These are phyloP conservation scores for Pezicula rhizophila DNA, from an alignment of 2,329 filamentous ascomycete species.

Conservation along the genomic window DNA sequence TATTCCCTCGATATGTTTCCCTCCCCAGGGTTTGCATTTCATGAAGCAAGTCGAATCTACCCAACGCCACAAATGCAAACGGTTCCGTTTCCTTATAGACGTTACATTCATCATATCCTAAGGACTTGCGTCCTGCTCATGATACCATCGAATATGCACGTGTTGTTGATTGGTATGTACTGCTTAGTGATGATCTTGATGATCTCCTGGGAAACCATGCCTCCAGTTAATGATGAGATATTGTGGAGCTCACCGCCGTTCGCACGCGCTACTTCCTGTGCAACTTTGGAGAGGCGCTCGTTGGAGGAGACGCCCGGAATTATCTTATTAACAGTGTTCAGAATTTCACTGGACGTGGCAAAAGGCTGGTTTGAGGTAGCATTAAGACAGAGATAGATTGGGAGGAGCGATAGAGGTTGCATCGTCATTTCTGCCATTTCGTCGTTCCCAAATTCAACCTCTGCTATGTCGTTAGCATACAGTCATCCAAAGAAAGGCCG, in stretches of 20 bases:
- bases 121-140: slow-evolving; percentile 26
- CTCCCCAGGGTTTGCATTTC: too few species aligned
- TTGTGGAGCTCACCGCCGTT: slow-evolving; percentile 88
- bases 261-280: slow-evolving; percentile 67
- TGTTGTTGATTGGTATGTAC: slow-evolving; percentile 66
- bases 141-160: slow-evolving; percentile 65
- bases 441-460: slow-evolving; percentile 48
- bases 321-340: slow-evolving; percentile 37
- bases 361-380: slow-evolving; percentile 42
- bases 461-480: slow-evolving; percentile 33
- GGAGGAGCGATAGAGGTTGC: slow-evolving; percentile 49
- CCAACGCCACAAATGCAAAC: too few species aligned
- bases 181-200: slow-evolving; percentile 81
- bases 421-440: slow-evolving; percentile 35
- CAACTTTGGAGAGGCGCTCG: slow-evolving; percentile 45
- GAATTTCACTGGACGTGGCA: slow-evolving; percentile 47
- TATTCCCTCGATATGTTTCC: too few species aligned
- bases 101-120: slow-evolving; percentile 15
- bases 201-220: slow-evolving; percentile 92
- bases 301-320: slow-evolving; percentile 43
- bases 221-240: slow-evolving; percentile 78
- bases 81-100: not conserved
- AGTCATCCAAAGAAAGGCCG: not conserved
- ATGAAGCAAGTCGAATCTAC: too few species aligned
- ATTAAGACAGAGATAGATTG: slow-evolving; percentile 62